Percentiles rank a stretch among this genome's conserved stretches.
Conservation (phyloP, 257 asterid species). For the Petrea volubilis region DNA sequence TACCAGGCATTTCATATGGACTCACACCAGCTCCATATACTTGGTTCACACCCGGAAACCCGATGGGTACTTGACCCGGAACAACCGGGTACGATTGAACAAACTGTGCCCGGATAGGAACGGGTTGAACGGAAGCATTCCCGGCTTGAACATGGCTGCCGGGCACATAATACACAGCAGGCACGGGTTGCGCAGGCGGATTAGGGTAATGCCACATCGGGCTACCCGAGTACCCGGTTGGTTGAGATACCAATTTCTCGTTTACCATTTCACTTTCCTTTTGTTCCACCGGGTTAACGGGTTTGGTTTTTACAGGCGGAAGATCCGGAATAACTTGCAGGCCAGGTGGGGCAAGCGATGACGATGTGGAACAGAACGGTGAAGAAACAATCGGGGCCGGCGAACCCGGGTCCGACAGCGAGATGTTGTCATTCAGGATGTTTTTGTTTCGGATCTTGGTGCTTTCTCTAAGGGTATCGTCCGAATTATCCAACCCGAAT, state of each 20-base stretch:
- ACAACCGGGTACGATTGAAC: slow-evolving; percentile 46
- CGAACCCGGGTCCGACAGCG: slow-evolving; percentile 80
- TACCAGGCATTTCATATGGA: slow-evolving; percentile 50
- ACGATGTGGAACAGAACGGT: slow-evolving; percentile 72
- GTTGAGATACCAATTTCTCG: slow-evolving; percentile 42
- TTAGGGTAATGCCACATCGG: slow-evolving; percentile 72
- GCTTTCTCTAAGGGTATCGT: slow-evolving; percentile 50
- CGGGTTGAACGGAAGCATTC: slow-evolving; percentile 43
- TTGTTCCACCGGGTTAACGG: slow-evolving; percentile 37
- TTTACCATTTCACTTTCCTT: slow-evolving; percentile 33
- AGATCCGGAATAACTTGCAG: slow-evolving; percentile 66
- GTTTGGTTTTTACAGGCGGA: slow-evolving; percentile 74
- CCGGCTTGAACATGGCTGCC: slow-evolving; percentile 49
- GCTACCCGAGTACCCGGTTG: slow-evolving; percentile 49
- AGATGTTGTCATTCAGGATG: slow-evolving; percentile 42
- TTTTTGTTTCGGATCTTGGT: slow-evolving; percentile 32
- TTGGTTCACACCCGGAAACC: slow-evolving; percentile 54
- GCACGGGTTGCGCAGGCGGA: slow-evolving; percentile 58
- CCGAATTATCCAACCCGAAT: slow-evolving; percentile 85
- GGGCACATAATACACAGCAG: slow-evolving; percentile 62
- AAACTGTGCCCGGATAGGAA: slow-evolving; percentile 46
- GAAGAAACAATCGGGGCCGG: slow-evolving; percentile 67
- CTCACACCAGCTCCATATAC: slow-evolving; percentile 56
- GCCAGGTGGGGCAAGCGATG: slow-evolving; percentile 58
- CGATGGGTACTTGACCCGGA: slow-evolving; percentile 67